Percentiles rank a stretch among this genome's conserved stretches.
phyloP scores from a whole-genome alignment of 208 protist genomes.

The Porcisia hertigi region DNA sequence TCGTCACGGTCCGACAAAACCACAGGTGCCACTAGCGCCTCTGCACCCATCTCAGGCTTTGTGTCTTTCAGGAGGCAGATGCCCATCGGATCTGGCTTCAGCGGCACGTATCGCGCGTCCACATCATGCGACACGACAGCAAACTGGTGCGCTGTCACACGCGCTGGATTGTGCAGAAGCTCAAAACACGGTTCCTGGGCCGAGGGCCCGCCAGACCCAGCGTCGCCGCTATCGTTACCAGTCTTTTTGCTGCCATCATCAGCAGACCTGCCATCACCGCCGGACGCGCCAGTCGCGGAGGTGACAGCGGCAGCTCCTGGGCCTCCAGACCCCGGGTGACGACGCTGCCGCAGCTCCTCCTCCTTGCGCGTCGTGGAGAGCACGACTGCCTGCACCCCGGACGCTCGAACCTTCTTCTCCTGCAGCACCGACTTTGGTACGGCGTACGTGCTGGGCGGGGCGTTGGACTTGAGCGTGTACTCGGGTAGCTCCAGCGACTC shows the following conservation, averaged over 20 bases:
- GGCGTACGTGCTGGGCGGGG: constrained; percentile 93
- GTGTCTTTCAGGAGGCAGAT: constrained; percentile 83
- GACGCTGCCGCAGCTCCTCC: constrained; percentile 76
- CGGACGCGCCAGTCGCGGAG: neutral
- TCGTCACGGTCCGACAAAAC: constrained; percentile 52
- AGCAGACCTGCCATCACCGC: neutral
- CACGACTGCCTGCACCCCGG: constrained; percentile 67
- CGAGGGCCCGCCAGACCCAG: constrained; percentile 7
- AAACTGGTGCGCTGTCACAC: constrained; percentile 81
- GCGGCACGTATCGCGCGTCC: constrained; percentile 68
- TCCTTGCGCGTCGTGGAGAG: constrained; percentile 89
- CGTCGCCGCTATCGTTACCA: constrained; percentile 6
- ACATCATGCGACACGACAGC: constrained; percentile 63
- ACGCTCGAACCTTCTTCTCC: constrained; percentile 84
- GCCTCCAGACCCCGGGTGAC: constrained; percentile 23
- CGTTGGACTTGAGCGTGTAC: constrained; percentile 93
- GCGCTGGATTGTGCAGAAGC: constrained; percentile 78
- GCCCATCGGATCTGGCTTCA: constrained; percentile 70
- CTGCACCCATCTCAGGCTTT: constrained; percentile 54
- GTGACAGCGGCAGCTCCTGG: constrained; percentile 6
- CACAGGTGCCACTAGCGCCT: constrained; percentile 53
- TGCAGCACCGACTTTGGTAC: constrained; percentile 81
- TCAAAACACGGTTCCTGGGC: constrained; percentile 61
- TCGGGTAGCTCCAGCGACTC: constrained; percentile 95
- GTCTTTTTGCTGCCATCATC: constrained; percentile 7